Evolutionary conservation across 2,329 filamentous ascomycete species (phyloP), one percentile per base, ranked within the genome.

Genomic region (Fusarium guadeloupense): DNA sequence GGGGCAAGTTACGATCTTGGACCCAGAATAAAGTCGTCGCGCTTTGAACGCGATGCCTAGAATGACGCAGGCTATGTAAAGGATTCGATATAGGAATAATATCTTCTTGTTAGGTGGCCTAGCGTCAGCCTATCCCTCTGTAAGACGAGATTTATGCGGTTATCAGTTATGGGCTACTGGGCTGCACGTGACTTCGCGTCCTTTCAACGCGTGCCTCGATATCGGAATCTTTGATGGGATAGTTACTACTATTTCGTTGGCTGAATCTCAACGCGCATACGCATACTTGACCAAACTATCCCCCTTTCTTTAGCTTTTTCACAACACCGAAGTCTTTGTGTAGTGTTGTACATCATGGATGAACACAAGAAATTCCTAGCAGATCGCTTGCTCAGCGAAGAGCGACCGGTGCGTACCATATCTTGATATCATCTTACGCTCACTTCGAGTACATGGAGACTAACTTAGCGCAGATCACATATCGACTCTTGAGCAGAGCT

Each of bases 401-500:
- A 88, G 64, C 86, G 86, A 62, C 83, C 89, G 61, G 91, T 94
- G 76, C 71, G 85, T 74, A 16, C 30, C 12, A 19, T 21, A 3
- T 41, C 31, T 38, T 49, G 10, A 26, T 7, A n/a, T n/a, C n/a
- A n/a, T 12, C 14, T 37, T 17, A 59, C 31, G n/a, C 9, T 43
- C 33, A 43, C 33, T 48, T 42, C 8, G 13, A 14, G 23, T 6
- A 10, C 13, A 23, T 14, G 20, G 37, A 25, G 19, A 28, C 54
- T 70, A 54, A 71, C 45, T 21, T 12, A 25, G 54, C 55, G 54
- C 70, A 96, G 93, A 83, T 97, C 70, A 96, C 91, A 44, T 98
- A 97, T 80, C 89, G 93, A 44, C 81, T 89, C 42, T 78, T 99
- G 59, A 95, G 93, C 76, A 86, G 94, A 70, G 89, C 89, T 33